Base-by-base conservation (phyloP, 1,284 basidiomycete species). In the Uromyces viciae-fabae region DNA sequence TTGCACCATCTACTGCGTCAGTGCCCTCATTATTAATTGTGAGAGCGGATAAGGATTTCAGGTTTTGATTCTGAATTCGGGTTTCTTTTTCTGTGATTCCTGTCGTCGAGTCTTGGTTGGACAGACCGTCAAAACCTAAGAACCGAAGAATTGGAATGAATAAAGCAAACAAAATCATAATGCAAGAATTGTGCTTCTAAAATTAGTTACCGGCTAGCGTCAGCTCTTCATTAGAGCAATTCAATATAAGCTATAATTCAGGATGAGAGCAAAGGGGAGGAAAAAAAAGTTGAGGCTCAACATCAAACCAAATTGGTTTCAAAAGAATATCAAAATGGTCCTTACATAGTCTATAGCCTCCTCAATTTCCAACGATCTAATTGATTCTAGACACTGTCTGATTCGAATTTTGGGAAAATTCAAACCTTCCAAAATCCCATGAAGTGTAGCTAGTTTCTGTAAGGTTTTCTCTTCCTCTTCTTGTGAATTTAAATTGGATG, bases 321-420 rank as follows among this genome's bases (percentile, higher is more conserved):
- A 15, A 28, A 33, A 40, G 46, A 69, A n/a, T 28, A 40, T 19
- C 33, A 60, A 31, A 19, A 40, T 49, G 33, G 43, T 43, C 68
- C 75, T 40, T 83, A 95, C 94, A 94, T 94, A 97, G 84, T 94
- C 92, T 79, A 93, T 89, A n/a, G 93, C 94, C 79, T 95, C 93
- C 28, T 98, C 94, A 56, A 97, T 88, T 8, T 95, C 93, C 25
- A 93, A 87, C 0, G 91, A 85, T 1, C 87, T 90, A 43, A 88
- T 86, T 54, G 90, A 28, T 87, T 86, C 87, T 19, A 97, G 86
- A 83, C 93, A 95, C 82, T 91, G 88, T 75, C 90, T 88, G 11
- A 94, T 90, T 81, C 90, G 88, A 9, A 88, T 88, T 82, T 93
- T 90, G 0, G 89, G 86, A 86, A 95, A 95, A 0, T 93, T 94